A percentile compares a stretch with the other conserved stretches of the same genome.
Evolutionary conservation across 768 basidiomycete species (phyloP).

Genomic region (Termitomyces sp.): DNA sequence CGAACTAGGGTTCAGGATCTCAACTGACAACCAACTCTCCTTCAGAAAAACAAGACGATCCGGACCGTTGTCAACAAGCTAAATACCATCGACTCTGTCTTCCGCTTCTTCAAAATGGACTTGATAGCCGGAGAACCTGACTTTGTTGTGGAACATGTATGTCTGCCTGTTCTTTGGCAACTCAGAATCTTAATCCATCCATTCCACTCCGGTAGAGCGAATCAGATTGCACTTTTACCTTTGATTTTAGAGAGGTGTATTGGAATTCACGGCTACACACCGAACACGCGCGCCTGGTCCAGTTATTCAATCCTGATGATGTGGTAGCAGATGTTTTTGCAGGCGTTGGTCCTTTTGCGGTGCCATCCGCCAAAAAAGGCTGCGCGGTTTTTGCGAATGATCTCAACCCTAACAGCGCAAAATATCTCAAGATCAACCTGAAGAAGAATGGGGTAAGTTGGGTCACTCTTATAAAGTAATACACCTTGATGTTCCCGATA

Average conservation of each 20-base stretch:
- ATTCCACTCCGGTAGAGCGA: slow-evolving; percentile 56
- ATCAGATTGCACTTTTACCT: slow-evolving; percentile 81
- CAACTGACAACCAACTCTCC: not conserved
- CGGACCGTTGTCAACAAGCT: slow-evolving; percentile 95
- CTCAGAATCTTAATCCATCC: not conserved
- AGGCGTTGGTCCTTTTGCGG: slow-evolving; percentile 93
- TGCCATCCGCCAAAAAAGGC: slow-evolving; percentile 91
- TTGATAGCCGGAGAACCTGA: slow-evolving; percentile 88
- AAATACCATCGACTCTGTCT: slow-evolving; percentile 77
- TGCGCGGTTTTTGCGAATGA: slow-evolving; percentile 92
- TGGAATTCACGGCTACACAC: slow-evolving; percentile 96
- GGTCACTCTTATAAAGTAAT: slow-evolving; percentile 1
- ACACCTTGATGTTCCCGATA: slow-evolving; percentile 23
- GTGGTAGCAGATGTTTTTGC: slow-evolving; percentile 94
- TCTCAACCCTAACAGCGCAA: slow-evolving; percentile 84
- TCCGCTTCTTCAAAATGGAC: slow-evolving; percentile 96
- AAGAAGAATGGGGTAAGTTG: slow-evolving; percentile 67
- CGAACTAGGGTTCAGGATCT: not conserved
- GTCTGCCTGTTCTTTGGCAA: not conserved
- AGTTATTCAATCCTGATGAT: slow-evolving; percentile 66
- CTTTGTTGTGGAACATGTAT: slow-evolving; percentile 83
- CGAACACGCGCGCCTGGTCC: slow-evolving; percentile 86
- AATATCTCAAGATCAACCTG: slow-evolving; percentile 74
- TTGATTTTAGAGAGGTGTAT: slow-evolving; percentile 94
- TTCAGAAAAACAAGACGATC: slow-evolving; percentile 80